Evolutionary conservation across 768 basidiomycete genomes (phyloP), one percentile per base, ranked within the genome.

Genomic region (Phaeotremella skinneri): DNA sequence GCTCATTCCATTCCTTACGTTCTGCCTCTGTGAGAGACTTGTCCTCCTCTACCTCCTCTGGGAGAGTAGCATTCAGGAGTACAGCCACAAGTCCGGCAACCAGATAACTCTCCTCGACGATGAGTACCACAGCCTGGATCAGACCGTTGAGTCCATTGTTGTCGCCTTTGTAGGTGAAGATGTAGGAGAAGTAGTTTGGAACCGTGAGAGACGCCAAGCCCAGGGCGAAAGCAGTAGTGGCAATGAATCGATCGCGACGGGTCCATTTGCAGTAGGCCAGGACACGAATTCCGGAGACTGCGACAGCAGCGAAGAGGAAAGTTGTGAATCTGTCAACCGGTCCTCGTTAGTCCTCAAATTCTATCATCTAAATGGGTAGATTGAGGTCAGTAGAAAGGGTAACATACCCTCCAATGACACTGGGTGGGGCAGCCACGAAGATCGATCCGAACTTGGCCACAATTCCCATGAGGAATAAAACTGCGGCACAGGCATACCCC

Each of bases 181-280:
- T 50, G 58, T 66, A 66, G 50, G 34, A 55, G 60, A 66, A 66
- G 57, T 58, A 66, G 29, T 31, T 56, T 17, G 61, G 64, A n/a
- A 65, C 63, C 14, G 43, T 49, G 30, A 66, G 57, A 34, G 56
- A 50, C 4, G 64, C 64, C 25, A 66, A 31, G 49, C 64, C 64
- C 4, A 66, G 53, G 25, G 64, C 64, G n/a, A 65, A 62, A 51
- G 43, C 50, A 31, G 31, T 29, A 5, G 63, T 65, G 13, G 63
- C 63, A 56, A 65, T 65, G 63, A 65, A 65, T 41, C 63, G 55
- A 31, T 66, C 64, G 13, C 64, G 52, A 50, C 64, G 41, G 9
- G 61, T 66, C 64, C 64, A 66, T 34, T 66, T 50, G 51, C 41
- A 37, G 52, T 66, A 65, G 7, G 55, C 60, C 34, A 65, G 42